Evolutionary conservation across 495 filamentous ascomycete genomes (phyloP), one percentile per base, ranked within the genome.

Genomic region (Opeltia flavorubescens): DNA sequence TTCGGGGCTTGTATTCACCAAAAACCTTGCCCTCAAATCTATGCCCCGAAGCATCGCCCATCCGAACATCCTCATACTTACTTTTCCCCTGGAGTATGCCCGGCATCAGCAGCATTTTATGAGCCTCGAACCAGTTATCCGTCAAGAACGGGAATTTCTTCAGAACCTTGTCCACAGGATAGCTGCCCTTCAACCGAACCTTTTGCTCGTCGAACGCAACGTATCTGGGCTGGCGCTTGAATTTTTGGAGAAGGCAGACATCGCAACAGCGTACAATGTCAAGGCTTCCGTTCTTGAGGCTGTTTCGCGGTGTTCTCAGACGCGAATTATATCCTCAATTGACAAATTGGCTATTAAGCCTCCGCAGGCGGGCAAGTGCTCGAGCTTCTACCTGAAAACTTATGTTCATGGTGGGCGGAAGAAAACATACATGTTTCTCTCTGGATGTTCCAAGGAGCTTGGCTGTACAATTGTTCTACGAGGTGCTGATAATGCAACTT

Each of bases 381-480:
- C 77, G 43, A 86, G 80, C 46, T 95, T 96, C 52, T 89, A 96
- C 51, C 79, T 96, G 48, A 95, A 94, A 59, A 96, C 93, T 0
- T 95, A 86, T 53, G 81, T 95, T 27, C 80, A 89, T 58, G 72
- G 75, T 47, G 79, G 81, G 20, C 71, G 72, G 44, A 94, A 84
- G 59, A 95, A 94, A 62, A 95, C 91, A 0, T 99, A 91, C 63
- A 86, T 95, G 58, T 96, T 89, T 58, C 67, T 99, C 3, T 93
- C 88, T 13, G 93, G 93, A 7, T 95, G 89, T 51, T 74, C 81
- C n/a, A 85, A 83, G 57, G 85, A 89, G 43, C 78, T 96, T 15
- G 93, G 93, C 2, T 99, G 93, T 59, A 99, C 93, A 2, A 94
- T 99, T 55, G 86, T 93, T 13, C 70, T 99, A 20, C 83, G 93